Conservation (phyloP, 768 basidiomycete genomes). For the Royoungia palumana region DNA sequence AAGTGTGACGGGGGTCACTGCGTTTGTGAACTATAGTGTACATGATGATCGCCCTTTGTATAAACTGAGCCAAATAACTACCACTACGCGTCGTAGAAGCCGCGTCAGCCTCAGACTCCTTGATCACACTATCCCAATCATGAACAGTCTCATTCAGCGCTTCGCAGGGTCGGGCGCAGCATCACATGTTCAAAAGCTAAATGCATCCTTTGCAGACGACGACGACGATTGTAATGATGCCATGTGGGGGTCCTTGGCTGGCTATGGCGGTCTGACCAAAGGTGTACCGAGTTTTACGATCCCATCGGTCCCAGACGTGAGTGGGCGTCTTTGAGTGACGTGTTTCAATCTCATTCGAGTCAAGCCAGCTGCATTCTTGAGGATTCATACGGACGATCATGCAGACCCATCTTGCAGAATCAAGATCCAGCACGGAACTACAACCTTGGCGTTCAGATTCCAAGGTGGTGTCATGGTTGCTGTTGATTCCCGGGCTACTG, state of each 20-base stretch:
- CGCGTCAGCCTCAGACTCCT: conserved; percentile 30
- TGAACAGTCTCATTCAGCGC: conserved; percentile 69
- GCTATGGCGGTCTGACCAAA: conserved; percentile 69
- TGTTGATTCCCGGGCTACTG: conserved; percentile 97
- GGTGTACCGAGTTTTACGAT: conserved; percentile 72
- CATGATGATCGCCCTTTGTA: background rate
- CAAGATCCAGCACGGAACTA: conserved; percentile 98
- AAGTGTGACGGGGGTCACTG: conserved; percentile 2
- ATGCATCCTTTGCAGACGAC: conserved; percentile 45
- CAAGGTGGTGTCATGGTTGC: conserved; percentile 98
- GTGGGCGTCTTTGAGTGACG: conserved; percentile 24
- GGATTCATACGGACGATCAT: conserved; percentile 92
- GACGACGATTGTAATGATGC: conserved; percentile 63
- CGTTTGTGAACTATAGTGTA: too few relatives aligned
- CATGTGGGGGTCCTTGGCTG: conserved; percentile 83
- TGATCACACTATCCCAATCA: conserved; percentile 35
- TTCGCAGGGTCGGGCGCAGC: conserved; percentile 57
- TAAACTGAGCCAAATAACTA: conserved; percentile 20
- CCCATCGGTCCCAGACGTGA: conserved; percentile 73
- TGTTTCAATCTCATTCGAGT: conserved; percentile 9
- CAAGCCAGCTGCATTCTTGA: conserved; percentile 88
- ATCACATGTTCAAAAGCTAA: conserved; percentile 47
- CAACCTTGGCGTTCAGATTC: conserved; percentile 95
- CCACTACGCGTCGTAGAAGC: conserved; percentile 24
- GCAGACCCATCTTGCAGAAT: conserved; percentile 93